Evolutionary conservation across 2,329 filamentous ascomycete genomes (phyloP).

Genomic region (Fusarium abutilonis): DNA sequence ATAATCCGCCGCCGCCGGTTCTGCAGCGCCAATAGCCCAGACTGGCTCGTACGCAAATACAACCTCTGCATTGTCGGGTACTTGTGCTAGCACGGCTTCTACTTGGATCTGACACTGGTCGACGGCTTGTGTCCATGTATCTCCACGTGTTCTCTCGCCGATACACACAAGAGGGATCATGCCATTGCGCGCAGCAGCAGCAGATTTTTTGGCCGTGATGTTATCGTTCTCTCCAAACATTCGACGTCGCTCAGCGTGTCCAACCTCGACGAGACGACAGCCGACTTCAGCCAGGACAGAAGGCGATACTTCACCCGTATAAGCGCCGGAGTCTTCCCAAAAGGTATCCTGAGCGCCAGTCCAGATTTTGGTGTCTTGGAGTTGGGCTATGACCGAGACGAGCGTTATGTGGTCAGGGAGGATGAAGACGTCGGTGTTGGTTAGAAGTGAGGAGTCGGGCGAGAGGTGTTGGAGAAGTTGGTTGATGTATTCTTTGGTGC

Average conservation of each 20-base stretch:
- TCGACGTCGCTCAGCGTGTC: constrained; percentile 80
- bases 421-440: constrained; percentile 75
- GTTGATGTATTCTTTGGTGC: constrained; percentile 67
- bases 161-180: constrained; percentile 84
- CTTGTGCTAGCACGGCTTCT: constrained; percentile 66
- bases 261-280: constrained; percentile 78
- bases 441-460: constrained; percentile 53
- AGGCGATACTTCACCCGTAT: constrained; percentile 81
- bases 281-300: constrained; percentile 73
- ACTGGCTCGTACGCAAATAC: constrained; percentile 88
- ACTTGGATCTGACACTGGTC: constrained; percentile 74
- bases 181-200: constrained; percentile 72
- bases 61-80: constrained; percentile 72
- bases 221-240: constrained; percentile 80
- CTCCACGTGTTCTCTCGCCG: constrained; percentile 69
- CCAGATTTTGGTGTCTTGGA: constrained; percentile 59
- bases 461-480: constrained; percentile 59
- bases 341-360: constrained; percentile 80
- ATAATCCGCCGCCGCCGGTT: constrained; percentile 77
- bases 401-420: constrained; percentile 82
- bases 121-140: constrained; percentile 66
- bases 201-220: constrained; percentile 73
- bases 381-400: constrained; percentile 58
- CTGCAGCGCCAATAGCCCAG: constrained; percentile 82
- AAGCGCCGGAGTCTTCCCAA: constrained; percentile 75